Evolutionary conservation across 176 grass and related monocot species (phyloP), one percentile per base, ranked within the genome.

Genomic region (Triticum dicoccoides): DNA sequence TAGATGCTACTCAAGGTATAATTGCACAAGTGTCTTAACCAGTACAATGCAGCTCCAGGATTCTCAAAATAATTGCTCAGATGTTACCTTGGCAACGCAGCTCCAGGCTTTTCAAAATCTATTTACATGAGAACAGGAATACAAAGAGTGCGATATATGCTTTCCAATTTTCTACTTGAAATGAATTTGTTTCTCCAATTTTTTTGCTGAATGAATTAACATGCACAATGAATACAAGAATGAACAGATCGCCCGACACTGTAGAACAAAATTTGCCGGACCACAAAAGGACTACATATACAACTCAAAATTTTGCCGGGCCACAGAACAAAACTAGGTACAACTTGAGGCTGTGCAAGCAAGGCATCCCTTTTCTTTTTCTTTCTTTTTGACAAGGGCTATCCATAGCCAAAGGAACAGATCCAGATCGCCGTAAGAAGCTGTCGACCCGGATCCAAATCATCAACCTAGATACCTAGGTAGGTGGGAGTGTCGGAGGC

Each of bases 371-470:
- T 47, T 47, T 47, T 0, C 44, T 47, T 13, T 47, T 47, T 47
- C 44, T 47, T 47, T 47, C 44, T 13, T 13, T 47, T 10, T 47
- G 44, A 47, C 68, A 65, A 27, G 25, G 25, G 11, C 5, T 51
- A 54, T 54, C 51, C 51, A 62, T 63, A 79, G 74, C 65, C 24
- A 73, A 71, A 85, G 34, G 56, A 66, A 47, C 27, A 73, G 74
- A 79, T 71, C 81, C 27, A 73, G 74, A 79, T 71, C 75, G 7
- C 29, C 2, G 38, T 83, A 20, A 84, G 29, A 84, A 72, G 30
- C 49, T 38, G 67, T 69, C 35, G 18, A 78, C 27, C 51, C 45
- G 11, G 76, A 62, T 33, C 68, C 44, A 56, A 35, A 83, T 71
- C 67, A 39, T 41, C 67, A 51, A 47, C 63, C 38, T 13, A 45